Percentiles rank a stretch among this genome's conserved stretches.
Evolutionary conservation across 345 rosid genomes (phyloP).

Genomic region (Firmiana major): DNA sequence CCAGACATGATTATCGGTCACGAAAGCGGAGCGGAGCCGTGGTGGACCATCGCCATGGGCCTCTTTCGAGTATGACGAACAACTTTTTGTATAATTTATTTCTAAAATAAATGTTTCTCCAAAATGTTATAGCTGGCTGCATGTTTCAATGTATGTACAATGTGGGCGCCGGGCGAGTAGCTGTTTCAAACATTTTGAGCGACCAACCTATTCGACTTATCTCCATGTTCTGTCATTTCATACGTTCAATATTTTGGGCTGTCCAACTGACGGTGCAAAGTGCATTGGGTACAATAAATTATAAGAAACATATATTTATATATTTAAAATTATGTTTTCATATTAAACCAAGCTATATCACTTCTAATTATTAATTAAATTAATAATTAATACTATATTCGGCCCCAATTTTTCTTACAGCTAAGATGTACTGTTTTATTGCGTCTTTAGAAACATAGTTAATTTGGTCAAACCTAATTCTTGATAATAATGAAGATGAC

Average conservation of each 20-base stretch:
- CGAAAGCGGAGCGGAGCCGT: background rate
- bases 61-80: too few species aligned
- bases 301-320: too few species aligned
- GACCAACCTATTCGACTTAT: background rate
- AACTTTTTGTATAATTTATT: background rate
- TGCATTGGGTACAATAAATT: too few species aligned
- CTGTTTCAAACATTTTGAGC: background rate
- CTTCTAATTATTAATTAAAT: background rate
- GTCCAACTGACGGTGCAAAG: too few species aligned
- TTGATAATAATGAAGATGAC: background rate
- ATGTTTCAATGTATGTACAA: too few species aligned
- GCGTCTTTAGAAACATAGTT: background rate
- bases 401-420: background rate
- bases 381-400: too few species aligned
- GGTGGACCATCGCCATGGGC: background rate
- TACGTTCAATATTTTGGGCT: background rate
- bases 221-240: background rate
- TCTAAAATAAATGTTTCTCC: background rate
- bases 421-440: background rate
- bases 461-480: slow-evolving; percentile 10
- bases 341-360: too few species aligned
- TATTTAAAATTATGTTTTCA: too few species aligned
- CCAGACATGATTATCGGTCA: background rate
- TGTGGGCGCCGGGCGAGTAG: slow-evolving; percentile 10
- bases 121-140: background rate